Conservation (phyloP, 179 eudicot species). For the Vitellaria paradoxa region DNA sequence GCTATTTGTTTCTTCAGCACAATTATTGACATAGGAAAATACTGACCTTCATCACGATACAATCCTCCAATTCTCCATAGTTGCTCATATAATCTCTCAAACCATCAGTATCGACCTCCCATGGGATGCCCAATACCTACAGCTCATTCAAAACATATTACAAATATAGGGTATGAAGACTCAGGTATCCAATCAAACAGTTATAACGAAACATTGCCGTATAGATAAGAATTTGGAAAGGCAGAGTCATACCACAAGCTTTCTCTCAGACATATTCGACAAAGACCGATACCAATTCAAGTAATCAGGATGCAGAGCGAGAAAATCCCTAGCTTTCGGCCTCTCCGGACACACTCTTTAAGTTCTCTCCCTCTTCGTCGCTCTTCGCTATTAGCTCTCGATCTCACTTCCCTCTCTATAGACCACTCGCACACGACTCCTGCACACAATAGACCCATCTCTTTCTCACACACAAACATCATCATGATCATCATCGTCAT, state of each 20-base stretch:
- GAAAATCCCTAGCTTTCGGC: constrained; percentile 11
- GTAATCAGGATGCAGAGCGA: constrained; percentile 3
- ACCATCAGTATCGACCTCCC: constrained; percentile 93
- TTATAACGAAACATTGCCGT: neutral
- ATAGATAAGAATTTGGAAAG: neutral
- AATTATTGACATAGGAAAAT: neutral
- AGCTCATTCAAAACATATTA: neutral
- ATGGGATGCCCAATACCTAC: constrained; percentile 96
- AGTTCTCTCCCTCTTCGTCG: constrained; percentile 34
- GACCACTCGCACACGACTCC: constrained; percentile 75
- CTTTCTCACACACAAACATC: constrained; percentile 87
- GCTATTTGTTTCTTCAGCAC: neutral
- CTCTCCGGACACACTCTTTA: constrained; percentile 23
- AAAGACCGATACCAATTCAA: neutral
- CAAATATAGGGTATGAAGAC: neutral
- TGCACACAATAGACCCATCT: constrained; percentile 89
- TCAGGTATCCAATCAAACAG: no score
- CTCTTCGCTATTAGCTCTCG: constrained; percentile 20
- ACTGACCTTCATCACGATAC: constrained; percentile 93
- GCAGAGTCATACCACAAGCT: constrained; percentile 81
- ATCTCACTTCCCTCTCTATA: constrained; percentile 35
- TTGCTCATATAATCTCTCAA: constrained; percentile 89
- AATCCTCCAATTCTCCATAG: constrained; percentile 95
- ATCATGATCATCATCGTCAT: constrained; percentile 18
- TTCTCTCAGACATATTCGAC: constrained; percentile 54